Evolutionary conservation across 2,329 filamentous ascomycete genomes (phyloP).

Genomic region (Metarhizium album): DNA sequence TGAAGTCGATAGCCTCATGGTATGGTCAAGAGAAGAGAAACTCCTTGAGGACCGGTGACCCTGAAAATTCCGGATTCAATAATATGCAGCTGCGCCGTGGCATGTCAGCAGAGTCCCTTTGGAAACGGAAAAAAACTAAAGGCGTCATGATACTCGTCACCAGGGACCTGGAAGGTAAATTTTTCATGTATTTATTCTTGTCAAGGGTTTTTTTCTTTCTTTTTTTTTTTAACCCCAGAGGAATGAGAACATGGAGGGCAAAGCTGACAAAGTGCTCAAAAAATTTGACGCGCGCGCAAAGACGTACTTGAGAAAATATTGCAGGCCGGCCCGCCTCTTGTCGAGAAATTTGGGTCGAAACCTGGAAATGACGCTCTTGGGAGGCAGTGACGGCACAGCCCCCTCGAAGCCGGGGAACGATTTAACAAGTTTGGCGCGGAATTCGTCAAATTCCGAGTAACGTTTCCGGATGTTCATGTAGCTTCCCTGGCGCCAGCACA

Average conservation of each 20-base stretch:
- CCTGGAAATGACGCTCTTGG: slow-evolving; percentile 81
- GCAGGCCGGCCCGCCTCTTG: slow-evolving; percentile 66
- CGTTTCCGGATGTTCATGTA: slow-evolving; percentile 56
- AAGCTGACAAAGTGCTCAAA: neutral
- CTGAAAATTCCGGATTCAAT: slow-evolving; percentile 86
- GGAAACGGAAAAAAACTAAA: neutral
- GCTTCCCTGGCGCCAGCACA: slow-evolving; percentile 33
- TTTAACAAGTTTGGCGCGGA: slow-evolving; percentile 60
- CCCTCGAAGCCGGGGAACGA: slow-evolving; percentile 77
- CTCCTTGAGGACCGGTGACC: slow-evolving; percentile 81
- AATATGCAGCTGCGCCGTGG: slow-evolving; percentile 60
- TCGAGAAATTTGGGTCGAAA: slow-evolving; percentile 82
- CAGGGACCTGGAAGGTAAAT: too few relatives aligned
- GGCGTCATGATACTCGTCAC: too few relatives aligned
- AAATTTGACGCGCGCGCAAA: neutral
- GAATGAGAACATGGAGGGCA: neutral
- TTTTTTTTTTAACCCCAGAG: too few relatives aligned
- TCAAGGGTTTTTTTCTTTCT: too few relatives aligned
- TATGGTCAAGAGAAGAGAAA: slow-evolving; percentile 61
- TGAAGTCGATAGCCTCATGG: slow-evolving; percentile 2
- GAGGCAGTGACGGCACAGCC: slow-evolving; percentile 81
- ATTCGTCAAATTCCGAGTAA: slow-evolving; percentile 88
- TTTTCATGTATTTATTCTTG: too few relatives aligned
- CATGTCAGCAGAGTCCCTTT: neutral
- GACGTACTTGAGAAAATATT: slow-evolving; percentile 89